Evolutionary conservation across 2,329 filamentous ascomycete species (phyloP), one percentile per base, ranked within the genome.

Genomic region (Apiospora hydei): DNA sequence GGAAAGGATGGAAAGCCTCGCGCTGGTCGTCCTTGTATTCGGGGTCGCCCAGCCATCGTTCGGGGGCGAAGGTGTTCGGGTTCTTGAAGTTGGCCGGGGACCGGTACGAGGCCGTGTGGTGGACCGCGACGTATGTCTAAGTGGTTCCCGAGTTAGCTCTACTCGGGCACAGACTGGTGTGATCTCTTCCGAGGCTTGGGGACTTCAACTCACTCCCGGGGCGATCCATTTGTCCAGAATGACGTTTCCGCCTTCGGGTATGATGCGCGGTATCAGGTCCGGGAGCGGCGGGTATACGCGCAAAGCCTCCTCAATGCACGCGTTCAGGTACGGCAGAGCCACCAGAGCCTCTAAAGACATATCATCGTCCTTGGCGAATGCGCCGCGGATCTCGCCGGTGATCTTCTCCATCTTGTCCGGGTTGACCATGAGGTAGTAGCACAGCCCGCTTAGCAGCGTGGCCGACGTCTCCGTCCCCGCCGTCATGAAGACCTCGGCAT

Each of bases 31-130:
- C 71, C 7, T 69, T 70, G 44, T 75, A 77, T 4, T 24, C 51
- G 1, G 75, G 69, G 49, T 75, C 74, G 2, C 73, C 75, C 10
- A 77, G 47, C 75, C 75, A 78, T 38, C 77, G 73, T 38, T 77
- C 76, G 8, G 75, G 76, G 4, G 64, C 69, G 51, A 77, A 78
- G 18, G 26, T 53, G 34, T 77, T 71, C 3, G 77, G 74, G 44
- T 77, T 53, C 67, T 61, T 75, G 70, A 73, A 76, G 46, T 75
- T 73, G 5, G 68, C 51, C 34, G 72, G 69, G 38, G 69, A 69
- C 41, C 72, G 74, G 61, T 74, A 72, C 24, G 68, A 69, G 10
- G 75, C 69, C 16, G 34, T 69, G 14, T 72, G 71, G 30, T 75
- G 74, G 16, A 77, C 72, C 1, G 73, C 74, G 38, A 76, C 73